Evolutionary conservation across 345 rosid genomes (phyloP), one percentile per base, ranked within the genome.

Genomic region (Sisymbrium irio): DNA sequence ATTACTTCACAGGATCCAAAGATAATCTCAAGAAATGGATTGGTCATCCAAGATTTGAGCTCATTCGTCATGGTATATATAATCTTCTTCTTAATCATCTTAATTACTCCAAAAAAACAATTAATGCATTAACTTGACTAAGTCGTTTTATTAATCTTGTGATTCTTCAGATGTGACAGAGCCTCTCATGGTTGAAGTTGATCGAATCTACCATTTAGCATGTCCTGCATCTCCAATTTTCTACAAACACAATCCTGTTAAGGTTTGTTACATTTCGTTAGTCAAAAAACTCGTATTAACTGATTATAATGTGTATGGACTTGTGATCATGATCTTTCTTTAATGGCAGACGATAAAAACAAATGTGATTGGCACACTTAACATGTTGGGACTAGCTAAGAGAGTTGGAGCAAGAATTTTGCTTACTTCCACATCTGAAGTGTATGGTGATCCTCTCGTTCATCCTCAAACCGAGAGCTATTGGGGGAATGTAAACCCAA

Each of bases 401-500:
- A 81, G 97, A 53, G 97, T 88, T 41, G 97, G 97, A 60, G 97
- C 94, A 27, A 87, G 97, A 85, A 91, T 91, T 74, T 89, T 91
- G 78, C 95, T 89, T 72, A 94, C 98, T 22, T 94, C 97, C 14
- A 91, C 98, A 59, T 94, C 98, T 5, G 97, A 91, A 84, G 96
- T 91, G 10, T 93, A 89, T 6, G 98, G 98, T 37, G 97, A 93
- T 84, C 98, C 98, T 51, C 87, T 91, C 44, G 83, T 85, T 40
- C 98, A 94, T 66, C 98, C 98, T 67, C 98, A 94, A 67, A 28
- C 59, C 2, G 98, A 94, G 83, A 86, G 82, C 83, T 94, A 91
- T 27, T 91, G 97, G 97, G 97, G 98, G 66, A 94, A 94, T 85
- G 97, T 94, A 14, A 94, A 94, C 79, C 98, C 98, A 5, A 94